Evolutionary conservation across 2,329 filamentous ascomycete genomes (phyloP).

Genomic region (Sphaerulina musiva): DNA sequence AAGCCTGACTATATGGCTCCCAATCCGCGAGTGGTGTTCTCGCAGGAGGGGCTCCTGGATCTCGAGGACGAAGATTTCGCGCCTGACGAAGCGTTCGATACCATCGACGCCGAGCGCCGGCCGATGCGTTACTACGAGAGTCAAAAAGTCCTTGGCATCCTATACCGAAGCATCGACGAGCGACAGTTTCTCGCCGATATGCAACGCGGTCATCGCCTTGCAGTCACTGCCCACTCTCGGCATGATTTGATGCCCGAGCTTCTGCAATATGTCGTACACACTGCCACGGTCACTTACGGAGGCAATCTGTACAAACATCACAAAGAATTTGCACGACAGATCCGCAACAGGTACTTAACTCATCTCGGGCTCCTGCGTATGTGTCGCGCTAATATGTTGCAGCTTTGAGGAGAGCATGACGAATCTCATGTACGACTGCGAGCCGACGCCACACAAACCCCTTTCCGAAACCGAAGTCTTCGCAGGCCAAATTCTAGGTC

Average conservation of each 20-base stretch:
- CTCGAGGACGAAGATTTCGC: slow-evolving; percentile 42
- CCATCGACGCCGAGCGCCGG: slow-evolving; percentile 24
- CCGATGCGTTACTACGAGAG: slow-evolving; percentile 58
- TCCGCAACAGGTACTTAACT: slow-evolving; percentile 43
- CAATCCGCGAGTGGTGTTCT: slow-evolving; percentile 40
- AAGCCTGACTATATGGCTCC: slow-evolving; percentile 52
- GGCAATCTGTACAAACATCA: slow-evolving; percentile 36
- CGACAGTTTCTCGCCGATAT: slow-evolving; percentile 55
- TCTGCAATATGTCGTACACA: slow-evolving; percentile 36
- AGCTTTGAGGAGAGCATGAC: slow-evolving; percentile 51
- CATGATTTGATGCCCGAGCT: slow-evolving; percentile 30
- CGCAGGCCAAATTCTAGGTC: slow-evolving; percentile 52
- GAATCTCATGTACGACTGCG: slow-evolving; percentile 44
- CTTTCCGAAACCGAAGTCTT: slow-evolving; percentile 52
- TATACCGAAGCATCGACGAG: slow-evolving; percentile 71
- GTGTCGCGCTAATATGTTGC: background rate
- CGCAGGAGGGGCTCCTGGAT: slow-evolving; percentile 44
- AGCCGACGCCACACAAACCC: slow-evolving; percentile 36
- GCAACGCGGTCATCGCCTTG: slow-evolving; percentile 19
- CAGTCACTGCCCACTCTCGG: slow-evolving; percentile 14
- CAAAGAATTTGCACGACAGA: slow-evolving; percentile 34
- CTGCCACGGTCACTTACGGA: slow-evolving; percentile 20
- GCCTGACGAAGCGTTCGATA: slow-evolving; percentile 40
- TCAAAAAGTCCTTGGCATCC: slow-evolving; percentile 58
- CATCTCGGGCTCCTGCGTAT: background rate